Conservation (phyloP, 345 rosid species). For the Psidium guajava region DNA sequence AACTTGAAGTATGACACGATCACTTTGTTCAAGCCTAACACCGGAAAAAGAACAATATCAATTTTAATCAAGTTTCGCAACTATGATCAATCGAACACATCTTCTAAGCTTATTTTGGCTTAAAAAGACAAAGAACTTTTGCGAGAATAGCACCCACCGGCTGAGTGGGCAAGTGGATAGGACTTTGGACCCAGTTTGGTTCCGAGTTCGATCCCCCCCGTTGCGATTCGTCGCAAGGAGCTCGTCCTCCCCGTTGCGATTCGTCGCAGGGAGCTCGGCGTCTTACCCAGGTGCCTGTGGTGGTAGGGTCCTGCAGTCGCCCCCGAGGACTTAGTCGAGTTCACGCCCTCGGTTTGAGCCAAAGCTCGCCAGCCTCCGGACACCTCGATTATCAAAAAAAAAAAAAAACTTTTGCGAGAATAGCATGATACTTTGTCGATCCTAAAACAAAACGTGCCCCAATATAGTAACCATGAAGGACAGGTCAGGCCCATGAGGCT, state of each 20-base stretch:
- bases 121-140: neutral
- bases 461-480: neutral
- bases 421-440: neutral
- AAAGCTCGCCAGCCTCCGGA: too few relatives aligned
- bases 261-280: too few relatives aligned
- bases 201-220: too few relatives aligned
- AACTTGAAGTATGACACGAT: neutral
- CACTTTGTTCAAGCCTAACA: neutral
- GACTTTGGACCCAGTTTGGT: too few relatives aligned
- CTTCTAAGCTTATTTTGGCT: neutral
- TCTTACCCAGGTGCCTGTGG: too few relatives aligned
- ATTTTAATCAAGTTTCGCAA: neutral
- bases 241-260: too few relatives aligned
- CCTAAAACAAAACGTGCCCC: neutral
- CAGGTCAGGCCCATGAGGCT: neutral
- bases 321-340: too few relatives aligned
- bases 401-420: neutral
- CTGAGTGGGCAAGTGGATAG: too few relatives aligned
- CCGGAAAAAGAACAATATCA: neutral
- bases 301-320: too few relatives aligned
- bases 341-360: too few relatives aligned
- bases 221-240: too few relatives aligned
- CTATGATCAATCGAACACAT: neutral
- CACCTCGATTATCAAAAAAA: too few relatives aligned
- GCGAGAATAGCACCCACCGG: neutral